Evolutionary conservation across 805 yeast species (phyloP).

Genomic region (Metschnikowia gruessii): DNA sequence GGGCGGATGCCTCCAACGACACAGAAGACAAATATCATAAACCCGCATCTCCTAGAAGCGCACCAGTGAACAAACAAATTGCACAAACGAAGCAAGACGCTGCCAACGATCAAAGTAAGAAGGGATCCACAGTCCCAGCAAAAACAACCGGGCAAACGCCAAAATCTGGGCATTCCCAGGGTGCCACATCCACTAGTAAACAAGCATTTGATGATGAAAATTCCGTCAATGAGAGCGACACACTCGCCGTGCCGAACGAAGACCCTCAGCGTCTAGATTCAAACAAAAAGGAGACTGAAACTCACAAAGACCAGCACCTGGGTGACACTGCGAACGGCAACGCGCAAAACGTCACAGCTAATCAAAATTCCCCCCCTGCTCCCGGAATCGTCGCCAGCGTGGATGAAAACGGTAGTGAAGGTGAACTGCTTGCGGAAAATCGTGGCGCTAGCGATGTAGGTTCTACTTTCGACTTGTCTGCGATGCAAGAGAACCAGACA

Average conservation of each 20-base stretch:
- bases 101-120: not conserved
- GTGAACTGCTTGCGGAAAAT: conserved; percentile 9
- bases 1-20: conserved; percentile 34
- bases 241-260: conserved; percentile 38
- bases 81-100: not conserved
- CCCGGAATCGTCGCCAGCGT: conserved; percentile 4
- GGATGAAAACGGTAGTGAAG: not conserved
- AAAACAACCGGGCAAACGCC: not conserved
- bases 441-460: conserved; percentile 22
- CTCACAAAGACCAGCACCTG: not conserved
- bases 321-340: not conserved
- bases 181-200: conserved; percentile 12
- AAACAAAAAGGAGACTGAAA: not conserved
- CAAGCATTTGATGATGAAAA: conserved; percentile 37
- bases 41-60: conserved; percentile 12
- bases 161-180: not conserved
- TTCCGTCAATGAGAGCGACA: conserved; percentile 41
- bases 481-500: conserved; percentile 68
- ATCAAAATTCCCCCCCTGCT: no score
- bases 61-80: not conserved
- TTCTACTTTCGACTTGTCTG: conserved; percentile 49
- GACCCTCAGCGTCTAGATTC: conserved; percentile 23
- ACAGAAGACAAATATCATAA: conserved; percentile 30
- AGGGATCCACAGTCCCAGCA: not conserved
- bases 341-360: not conserved